Percentiles rank a stretch among this genome's conserved stretches.
These are phyloP conservation scores for Myxozyma udenii DNA, from an alignment of 805 yeast species.

Conservation along the genomic window DNA sequence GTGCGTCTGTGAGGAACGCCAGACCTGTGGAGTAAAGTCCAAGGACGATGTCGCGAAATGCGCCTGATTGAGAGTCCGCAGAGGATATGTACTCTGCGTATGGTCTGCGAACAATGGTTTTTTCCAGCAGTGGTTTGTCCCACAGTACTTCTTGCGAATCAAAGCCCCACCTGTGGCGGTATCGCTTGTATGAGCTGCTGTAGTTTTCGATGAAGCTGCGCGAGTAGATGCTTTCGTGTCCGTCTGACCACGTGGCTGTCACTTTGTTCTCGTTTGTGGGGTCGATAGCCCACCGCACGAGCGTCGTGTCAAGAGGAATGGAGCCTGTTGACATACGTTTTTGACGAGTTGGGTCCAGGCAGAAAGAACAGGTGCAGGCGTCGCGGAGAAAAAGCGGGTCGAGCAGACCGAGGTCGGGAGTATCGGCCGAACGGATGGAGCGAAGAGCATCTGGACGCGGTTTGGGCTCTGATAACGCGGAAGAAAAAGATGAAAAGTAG, in stretches of 20 bases:
- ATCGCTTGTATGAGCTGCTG: constrained; percentile 35
- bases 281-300: too few species aligned
- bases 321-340: constrained; percentile 44
- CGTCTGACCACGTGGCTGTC: too few species aligned
- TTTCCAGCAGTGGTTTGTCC: constrained; percentile 32
- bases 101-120: constrained; percentile 36
- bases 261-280: too few species aligned
- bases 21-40: constrained; percentile 57
- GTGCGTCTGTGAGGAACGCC: constrained; percentile 53
- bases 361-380: constrained; percentile 49
- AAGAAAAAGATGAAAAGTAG: too few species aligned
- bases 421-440: too few species aligned
- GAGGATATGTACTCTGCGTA: constrained; percentile 42
- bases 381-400: constrained; percentile 55
- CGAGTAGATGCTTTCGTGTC: constrained; percentile 48
- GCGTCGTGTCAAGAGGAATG: too few species aligned
- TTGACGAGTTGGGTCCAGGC: constrained; percentile 59
- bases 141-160: constrained; percentile 40
- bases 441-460: too few species aligned
- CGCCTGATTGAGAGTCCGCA: constrained; percentile 34
- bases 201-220: constrained; percentile 48
- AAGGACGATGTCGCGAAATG: constrained; percentile 43
- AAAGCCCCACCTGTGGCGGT: constrained; percentile 40
- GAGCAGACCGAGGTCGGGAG: too few species aligned
- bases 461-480: too few species aligned